A percentile compares a stretch with the other conserved stretches of the same genome.
These are phyloP conservation scores for Acephala macrosclerotiorum DNA, from an alignment of 2,329 filamentous ascomycete genomes.

Conservation along the genomic window DNA sequence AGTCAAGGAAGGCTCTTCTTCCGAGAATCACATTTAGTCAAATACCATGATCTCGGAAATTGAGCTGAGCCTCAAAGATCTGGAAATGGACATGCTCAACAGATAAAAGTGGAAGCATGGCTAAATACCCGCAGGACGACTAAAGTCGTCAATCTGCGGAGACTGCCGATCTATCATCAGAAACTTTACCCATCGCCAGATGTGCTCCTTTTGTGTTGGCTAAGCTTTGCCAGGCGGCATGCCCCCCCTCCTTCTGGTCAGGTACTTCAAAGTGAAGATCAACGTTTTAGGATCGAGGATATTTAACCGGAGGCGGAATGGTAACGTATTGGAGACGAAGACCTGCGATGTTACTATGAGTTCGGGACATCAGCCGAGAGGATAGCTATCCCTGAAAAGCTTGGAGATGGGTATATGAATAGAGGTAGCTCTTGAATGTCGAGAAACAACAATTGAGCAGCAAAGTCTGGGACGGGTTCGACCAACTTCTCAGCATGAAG, in stretches of 20 bases:
- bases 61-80: neutral
- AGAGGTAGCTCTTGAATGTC: neutral
- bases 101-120: slow-evolving; percentile 3
- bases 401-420: neutral
- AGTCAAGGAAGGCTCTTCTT: too few relatives aligned
- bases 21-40: too few relatives aligned
- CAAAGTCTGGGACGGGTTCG: neutral
- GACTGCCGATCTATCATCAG: neutral
- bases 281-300: neutral
- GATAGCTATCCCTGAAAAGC: neutral
- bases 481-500: neutral
- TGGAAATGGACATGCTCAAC: neutral
- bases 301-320: neutral
- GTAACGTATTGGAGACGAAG: neutral
- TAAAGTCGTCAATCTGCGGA: neutral
- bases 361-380: slow-evolving; percentile 3
- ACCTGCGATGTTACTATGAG: neutral
- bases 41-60: neutral
- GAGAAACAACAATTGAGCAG: neutral
- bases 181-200: neutral
- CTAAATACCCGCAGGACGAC: neutral
- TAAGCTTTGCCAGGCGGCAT: neutral
- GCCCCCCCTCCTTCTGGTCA: slow-evolving; percentile 2
- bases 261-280: neutral
- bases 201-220: neutral